Conservation (phyloP, 257 asterid species). For the Primulina eburnea region DNA sequence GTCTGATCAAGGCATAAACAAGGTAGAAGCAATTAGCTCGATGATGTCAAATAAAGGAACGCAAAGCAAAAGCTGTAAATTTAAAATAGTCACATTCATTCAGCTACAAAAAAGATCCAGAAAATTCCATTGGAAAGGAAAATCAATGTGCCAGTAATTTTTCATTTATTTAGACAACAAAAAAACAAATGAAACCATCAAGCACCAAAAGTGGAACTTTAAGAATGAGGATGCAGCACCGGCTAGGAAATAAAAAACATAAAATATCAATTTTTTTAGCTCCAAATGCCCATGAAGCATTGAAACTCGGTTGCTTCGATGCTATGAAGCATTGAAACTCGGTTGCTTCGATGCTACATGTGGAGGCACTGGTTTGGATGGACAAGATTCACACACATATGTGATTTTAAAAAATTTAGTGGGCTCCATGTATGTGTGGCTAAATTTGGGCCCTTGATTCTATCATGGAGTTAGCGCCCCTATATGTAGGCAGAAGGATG, state of each 20-base stretch:
- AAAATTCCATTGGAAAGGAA: slow-evolving; percentile 6
- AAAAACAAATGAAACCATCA: slow-evolving; percentile 6
- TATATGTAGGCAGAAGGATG: too few relatives aligned
- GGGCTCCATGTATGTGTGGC: too few relatives aligned
- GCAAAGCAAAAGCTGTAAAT: neutral
- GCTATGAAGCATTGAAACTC: too few relatives aligned
- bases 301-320: too few relatives aligned
- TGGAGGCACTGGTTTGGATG: too few relatives aligned
- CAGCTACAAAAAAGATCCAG: slow-evolving; percentile 9
- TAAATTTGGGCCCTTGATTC: too few relatives aligned
- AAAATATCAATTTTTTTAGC: too few relatives aligned
- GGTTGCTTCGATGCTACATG: too few relatives aligned
- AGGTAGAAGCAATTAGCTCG: slow-evolving; percentile 20
- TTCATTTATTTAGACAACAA: neutral
- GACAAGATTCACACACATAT: too few relatives aligned
- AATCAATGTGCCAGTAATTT: neutral
- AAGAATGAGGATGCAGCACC: slow-evolving; percentile 3
- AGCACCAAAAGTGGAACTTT: neutral
- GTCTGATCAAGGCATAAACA: slow-evolving; percentile 46
- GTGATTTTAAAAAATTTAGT: too few relatives aligned
- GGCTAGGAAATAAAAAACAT: neutral
- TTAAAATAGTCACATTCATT: slow-evolving; percentile 4
- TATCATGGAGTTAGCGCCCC: too few relatives aligned
- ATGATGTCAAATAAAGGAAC: slow-evolving; percentile 4
- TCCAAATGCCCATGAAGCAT: neutral